Evolutionary conservation across 352 stramenopile genomes (phyloP), one percentile per base, ranked within the genome.

Genomic region (Lagenidium giganteum): DNA sequence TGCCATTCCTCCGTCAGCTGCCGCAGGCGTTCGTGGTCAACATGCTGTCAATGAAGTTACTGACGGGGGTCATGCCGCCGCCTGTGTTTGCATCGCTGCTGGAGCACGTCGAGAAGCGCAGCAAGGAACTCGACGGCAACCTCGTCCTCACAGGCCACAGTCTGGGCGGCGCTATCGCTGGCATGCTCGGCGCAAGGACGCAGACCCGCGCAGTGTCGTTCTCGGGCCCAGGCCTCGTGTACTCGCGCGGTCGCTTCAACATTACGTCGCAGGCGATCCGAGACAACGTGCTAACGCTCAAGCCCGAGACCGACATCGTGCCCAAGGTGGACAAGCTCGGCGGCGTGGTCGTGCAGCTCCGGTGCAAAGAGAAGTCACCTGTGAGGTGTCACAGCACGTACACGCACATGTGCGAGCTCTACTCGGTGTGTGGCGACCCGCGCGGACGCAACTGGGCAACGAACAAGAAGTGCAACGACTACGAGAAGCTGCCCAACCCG

Each of bases 251-350:
- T 5, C 76, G 79, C 29, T 91, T 91, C 33, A 71, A 64, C 42
- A 55, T 91, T 23, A 54, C 71, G 3, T 56, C 65, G 23, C 62
- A 66, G 18, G 76, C 83, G 35, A 58, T 91, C 35, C 71, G 76
- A 17, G 73, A 91, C 54, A 83, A 87, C 31, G 79, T 91, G 45
- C 39, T 91, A 44, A 89, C 79, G 20, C 78, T 91, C 59, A 91
- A 89, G 32, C 73, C 79, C 1, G 57, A 67, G 31, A 87, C 77
- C 27, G 79, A 91, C 49, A 91, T 91, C 26, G 71, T 91, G 13
- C 76, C 79, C 16, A 66, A 67, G n/a, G 74, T 89, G 17, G 79
- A 91, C 42, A 62, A 83, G 35, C 61, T 91, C 5, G 74, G 76
- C 17, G 79, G 79, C 8, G 67, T 91, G 49, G 76, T 91, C 14